These are phyloP conservation scores for Basidiobolus heterosporus DNA, from an alignment of 371 early-diverging fungal species.

Conservation along the genomic window DNA sequence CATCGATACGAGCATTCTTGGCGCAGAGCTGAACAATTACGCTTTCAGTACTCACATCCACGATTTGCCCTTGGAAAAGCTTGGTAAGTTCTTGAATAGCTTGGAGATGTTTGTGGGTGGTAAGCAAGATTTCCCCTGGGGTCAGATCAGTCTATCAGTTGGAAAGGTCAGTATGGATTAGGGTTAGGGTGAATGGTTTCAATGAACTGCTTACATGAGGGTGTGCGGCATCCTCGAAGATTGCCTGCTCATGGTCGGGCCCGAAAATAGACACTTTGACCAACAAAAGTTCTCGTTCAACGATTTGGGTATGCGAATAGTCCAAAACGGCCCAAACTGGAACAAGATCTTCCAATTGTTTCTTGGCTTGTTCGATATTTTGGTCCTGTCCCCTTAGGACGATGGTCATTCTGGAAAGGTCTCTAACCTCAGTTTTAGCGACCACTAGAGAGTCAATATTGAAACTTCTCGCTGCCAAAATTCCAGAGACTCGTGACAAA, in stretches of 20 bases:
- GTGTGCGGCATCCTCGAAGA: too few relatives aligned
- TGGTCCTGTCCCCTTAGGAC: slow-evolving; percentile 77
- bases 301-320: slow-evolving; percentile 63
- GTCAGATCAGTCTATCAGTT: too few relatives aligned
- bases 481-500: slow-evolving; percentile 75
- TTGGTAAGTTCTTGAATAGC: slow-evolving; percentile 65
- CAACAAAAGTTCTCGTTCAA: slow-evolving; percentile 82
- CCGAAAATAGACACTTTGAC: slow-evolving; percentile 80
- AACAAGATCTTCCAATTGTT: slow-evolving; percentile 86
- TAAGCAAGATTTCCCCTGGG: too few relatives aligned
- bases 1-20: slow-evolving; percentile 68
- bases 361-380: slow-evolving; percentile 80
- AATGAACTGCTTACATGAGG: too few relatives aligned
- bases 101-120: slow-evolving; percentile 27
- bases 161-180: too few relatives aligned
- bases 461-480: slow-evolving; percentile 85
- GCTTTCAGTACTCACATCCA: slow-evolving; percentile 72
- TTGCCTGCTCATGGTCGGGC: slow-evolving; percentile 29
- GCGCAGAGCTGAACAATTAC: slow-evolving; percentile 75
- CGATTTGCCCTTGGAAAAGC: slow-evolving; percentile 74
- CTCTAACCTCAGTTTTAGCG: slow-evolving; percentile 83
- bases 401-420: slow-evolving; percentile 86
- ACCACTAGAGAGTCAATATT: slow-evolving; percentile 93
- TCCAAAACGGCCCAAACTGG: slow-evolving; percentile 95
- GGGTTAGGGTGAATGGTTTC: too few relatives aligned